Percentiles rank a stretch among this genome's conserved stretches.
Conservation (phyloP, 2,329 filamentous ascomycete species). For the Nigrospora osmanthi region DNA sequence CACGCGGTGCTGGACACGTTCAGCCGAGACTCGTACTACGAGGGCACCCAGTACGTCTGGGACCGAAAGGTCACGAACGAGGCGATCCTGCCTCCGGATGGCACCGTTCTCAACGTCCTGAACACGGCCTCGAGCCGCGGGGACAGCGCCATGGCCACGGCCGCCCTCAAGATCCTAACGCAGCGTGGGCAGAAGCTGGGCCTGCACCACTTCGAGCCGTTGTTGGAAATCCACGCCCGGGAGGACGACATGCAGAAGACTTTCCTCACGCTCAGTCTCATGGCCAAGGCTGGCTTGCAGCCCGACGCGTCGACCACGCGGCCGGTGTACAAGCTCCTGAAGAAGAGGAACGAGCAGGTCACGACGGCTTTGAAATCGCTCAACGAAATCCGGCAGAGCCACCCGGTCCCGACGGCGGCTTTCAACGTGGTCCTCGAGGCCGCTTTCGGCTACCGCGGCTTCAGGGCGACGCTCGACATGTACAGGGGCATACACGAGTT, state of each 20-base stretch:
- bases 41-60: constrained; percentile 67
- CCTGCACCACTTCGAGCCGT: constrained; percentile 69
- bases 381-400: constrained; percentile 36
- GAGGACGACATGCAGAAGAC: constrained; percentile 55
- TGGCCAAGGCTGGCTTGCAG: constrained; percentile 55
- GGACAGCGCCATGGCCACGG: constrained; percentile 61
- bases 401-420: constrained; percentile 26
- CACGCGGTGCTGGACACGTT: constrained; percentile 70
- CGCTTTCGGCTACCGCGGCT: constrained; percentile 11
- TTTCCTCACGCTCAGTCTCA: constrained; percentile 64
- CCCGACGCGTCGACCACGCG: constrained; percentile 54
- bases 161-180: constrained; percentile 60
- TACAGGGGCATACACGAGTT: constrained; percentile 28
- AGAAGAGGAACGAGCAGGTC: constrained; percentile 33
- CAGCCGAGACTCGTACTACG: constrained; percentile 53
- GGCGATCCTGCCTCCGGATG: constrained; percentile 56
- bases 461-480: constrained; percentile 22
- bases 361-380: constrained; percentile 49
- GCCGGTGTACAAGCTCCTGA: constrained; percentile 51
- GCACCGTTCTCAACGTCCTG: constrained; percentile 60
- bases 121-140: constrained; percentile 62
- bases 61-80: constrained; percentile 46
- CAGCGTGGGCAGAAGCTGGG: constrained; percentile 49
- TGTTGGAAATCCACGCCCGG: constrained; percentile 63
- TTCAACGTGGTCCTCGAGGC: constrained; percentile 34